phyloP scores from a whole-genome alignment of 192 early-diverging fungal species.

The Coemansia javaensis region DNA sequence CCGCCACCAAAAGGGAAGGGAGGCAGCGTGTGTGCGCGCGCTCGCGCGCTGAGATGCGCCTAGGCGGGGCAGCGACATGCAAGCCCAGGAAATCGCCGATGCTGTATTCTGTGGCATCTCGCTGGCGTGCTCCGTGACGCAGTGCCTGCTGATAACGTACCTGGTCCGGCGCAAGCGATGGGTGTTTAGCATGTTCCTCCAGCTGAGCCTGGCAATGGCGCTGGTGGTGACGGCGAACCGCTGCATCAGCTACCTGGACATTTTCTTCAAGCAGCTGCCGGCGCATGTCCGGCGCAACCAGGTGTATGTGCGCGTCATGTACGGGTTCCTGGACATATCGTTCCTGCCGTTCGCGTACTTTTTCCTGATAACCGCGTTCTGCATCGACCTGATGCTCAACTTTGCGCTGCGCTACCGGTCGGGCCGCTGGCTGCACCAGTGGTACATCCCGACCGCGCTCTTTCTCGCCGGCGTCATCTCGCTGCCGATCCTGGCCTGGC shows the following conservation, averaged over 20 bases:
- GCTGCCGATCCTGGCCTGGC: conserved; percentile 46
- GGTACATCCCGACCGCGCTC: conserved; percentile 42
- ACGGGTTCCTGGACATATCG: conserved; percentile 50
- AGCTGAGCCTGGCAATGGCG: conserved; percentile 48
- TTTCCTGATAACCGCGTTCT: conserved; percentile 51
- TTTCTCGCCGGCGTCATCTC: conserved; percentile 25
- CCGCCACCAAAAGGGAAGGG: no score
- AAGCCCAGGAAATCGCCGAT: conserved; percentile 41
- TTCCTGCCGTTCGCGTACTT: conserved; percentile 48
- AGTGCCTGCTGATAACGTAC: conserved; percentile 37
- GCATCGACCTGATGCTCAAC: conserved; percentile 47
- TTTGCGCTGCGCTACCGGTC: conserved; percentile 49
- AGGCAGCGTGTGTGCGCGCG: no score
- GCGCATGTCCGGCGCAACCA: conserved; percentile 24
- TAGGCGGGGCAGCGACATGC: conserved; percentile 10
- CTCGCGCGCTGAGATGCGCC: conserved; percentile 14
- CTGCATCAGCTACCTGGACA: conserved; percentile 48
- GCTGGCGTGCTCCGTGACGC: conserved; percentile 28
- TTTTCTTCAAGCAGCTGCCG: conserved; percentile 38
- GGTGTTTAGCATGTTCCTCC: conserved; percentile 50
- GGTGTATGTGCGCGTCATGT: conserved; percentile 44
- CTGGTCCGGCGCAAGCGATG: conserved; percentile 42
- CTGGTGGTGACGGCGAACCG: conserved; percentile 37
- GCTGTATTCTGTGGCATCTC: conserved; percentile 47
- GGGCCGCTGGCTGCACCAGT: conserved; percentile 26